Evolutionary conservation across 169 alveolate genomes (phyloP).

Genomic region (Plasmodium vinckei): DNA sequence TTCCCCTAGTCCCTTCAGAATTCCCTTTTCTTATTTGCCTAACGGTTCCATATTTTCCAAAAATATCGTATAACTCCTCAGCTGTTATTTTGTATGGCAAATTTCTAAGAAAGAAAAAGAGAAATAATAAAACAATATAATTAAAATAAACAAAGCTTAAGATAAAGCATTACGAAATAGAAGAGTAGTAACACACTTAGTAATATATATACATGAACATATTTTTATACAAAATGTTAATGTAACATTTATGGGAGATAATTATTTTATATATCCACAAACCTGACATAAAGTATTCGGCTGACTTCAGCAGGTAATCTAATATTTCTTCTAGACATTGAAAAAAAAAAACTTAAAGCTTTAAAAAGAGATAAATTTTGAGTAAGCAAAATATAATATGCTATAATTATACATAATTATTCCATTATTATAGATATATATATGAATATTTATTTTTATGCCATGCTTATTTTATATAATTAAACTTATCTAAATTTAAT

Average conservation of each 20-base stretch:
- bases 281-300: conserved; percentile 79
- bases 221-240: no score
- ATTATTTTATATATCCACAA: no score
- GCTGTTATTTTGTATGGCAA: conserved; percentile 92
- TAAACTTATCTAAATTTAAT: no score
- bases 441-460: no score
- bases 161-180: background rate
- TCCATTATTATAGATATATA: no score
- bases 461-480: no score
- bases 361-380: background rate
- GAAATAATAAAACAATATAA: background rate
- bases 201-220: background rate
- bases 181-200: background rate
- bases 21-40: conserved; percentile 97
- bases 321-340: conserved; percentile 77
- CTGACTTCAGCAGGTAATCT: conserved; percentile 80
- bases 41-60: conserved; percentile 99
- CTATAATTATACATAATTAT: no score
- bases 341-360: conserved; percentile 1
- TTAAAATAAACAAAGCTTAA: background rate
- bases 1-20: conserved; percentile 94
- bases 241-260: no score
- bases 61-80: conserved; percentile 98
- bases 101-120: conserved; percentile 80
- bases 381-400: background rate